A percentile compares a stretch with the other conserved stretches of the same genome.
Conservation (phyloP, 2,329 filamentous ascomycete genomes). For the Epichloe sp. region DNA sequence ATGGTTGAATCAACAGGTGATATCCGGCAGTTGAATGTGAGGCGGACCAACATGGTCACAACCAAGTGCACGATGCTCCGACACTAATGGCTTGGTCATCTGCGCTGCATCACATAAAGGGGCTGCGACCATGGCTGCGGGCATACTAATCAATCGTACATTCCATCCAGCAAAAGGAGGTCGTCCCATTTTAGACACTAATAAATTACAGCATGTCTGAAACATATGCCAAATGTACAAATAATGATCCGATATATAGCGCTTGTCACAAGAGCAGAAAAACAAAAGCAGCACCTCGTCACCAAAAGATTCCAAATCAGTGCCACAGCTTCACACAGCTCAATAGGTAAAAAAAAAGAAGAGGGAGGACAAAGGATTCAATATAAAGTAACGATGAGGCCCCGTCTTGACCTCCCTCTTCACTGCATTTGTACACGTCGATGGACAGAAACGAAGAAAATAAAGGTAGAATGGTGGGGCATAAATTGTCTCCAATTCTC, state of each 20-base stretch:
- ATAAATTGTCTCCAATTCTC: neutral
- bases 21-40: too few relatives aligned
- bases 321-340: neutral
- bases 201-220: constrained; percentile 32
- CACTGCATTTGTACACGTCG: neutral
- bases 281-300: neutral
- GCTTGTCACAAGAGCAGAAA: constrained; percentile 6
- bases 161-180: neutral
- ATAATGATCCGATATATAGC: constrained; percentile 11
- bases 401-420: neutral
- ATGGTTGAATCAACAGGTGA: too few relatives aligned
- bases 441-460: neutral
- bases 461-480: neutral
- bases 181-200: constrained; percentile 23
- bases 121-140: neutral
- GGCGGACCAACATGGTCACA: too few relatives aligned
- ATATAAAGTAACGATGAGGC: neutral
- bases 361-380: neutral
- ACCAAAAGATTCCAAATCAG: neutral
- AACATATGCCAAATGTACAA: constrained; percentile 25
- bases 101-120: neutral
- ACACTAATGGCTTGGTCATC: too few relatives aligned
- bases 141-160: neutral
- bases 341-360: neutral
- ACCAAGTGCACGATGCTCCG: too few relatives aligned